Base-by-base conservation (phyloP, 495 filamentous ascomycete genomes). In the Trichocladium antarcticum region DNA sequence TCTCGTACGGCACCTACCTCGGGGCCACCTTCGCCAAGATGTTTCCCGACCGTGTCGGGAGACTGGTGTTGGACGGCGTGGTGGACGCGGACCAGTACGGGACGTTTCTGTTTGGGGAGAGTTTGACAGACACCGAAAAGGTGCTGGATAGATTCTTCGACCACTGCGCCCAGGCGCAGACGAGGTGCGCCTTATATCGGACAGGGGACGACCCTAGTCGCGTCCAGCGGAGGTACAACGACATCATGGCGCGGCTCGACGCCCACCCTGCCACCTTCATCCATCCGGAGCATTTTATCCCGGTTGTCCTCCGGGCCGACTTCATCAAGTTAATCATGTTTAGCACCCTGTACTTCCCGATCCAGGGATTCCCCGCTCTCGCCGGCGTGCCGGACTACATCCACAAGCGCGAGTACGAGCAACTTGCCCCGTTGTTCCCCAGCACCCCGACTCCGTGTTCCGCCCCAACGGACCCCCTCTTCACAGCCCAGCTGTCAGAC, bases 1-100 rank as follows among this genome's bases (percentile, higher is more conserved):
- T 80, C 7, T 79, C 75, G 0, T 83, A 82, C 51, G 80, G 79
- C 1, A 78, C 76, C 1, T 49, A 78, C 2, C 59, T 83, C 0
- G 80, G 80, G 0, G 60, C 70, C 46, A 81, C 73, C 37, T 71
- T 70, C 22, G 64, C 68, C 9, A 58, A 54, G 9, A 69, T 69
- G 67, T 71, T 69, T 48, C 68, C 67, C 0, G 62, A 68, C 7
- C 57, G 59, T 36, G 67, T 71, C n/a, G 68, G 68, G 11, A 58
- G 67, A 28, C 0, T 71, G 41, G 32, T 71, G 16, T 20, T 71
- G 11, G 68, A 71, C 15, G 68, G 68, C 6, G 66, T 71, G 29
- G 66, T 69, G 16, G 66, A 71, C 34, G 62, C 66, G 12, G 67
- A 67, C 12, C 42, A 51, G 12, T 71, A 69, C 35, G 63, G 63